Conservation (phyloP, 2,329 filamentous ascomycete species). For the Cladophialophora immunda region DNA sequence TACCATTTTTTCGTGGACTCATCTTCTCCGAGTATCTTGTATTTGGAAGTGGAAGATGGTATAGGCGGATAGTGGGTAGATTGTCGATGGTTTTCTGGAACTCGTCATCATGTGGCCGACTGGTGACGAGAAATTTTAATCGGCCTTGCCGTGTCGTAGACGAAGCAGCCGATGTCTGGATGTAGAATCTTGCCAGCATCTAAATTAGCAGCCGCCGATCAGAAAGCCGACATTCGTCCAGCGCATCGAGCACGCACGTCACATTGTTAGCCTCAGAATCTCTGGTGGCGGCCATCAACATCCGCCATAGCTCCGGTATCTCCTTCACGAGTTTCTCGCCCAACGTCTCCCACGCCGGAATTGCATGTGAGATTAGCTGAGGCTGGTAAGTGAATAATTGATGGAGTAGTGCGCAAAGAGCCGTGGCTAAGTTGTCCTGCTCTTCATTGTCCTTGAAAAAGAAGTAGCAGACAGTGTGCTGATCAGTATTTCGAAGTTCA, state of each 20-base stretch:
- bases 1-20: too few species aligned
- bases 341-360: slow-evolving; percentile 23
- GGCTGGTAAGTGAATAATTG: slow-evolving; percentile 46
- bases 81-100: slow-evolving; percentile 30
- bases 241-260: slow-evolving; percentile 32
- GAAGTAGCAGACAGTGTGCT: slow-evolving; percentile 44
- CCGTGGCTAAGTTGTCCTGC: slow-evolving; percentile 44
- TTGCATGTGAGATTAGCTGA: slow-evolving; percentile 39
- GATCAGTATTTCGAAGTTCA: slow-evolving; percentile 35
- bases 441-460: slow-evolving; percentile 53
- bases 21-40: too few species aligned
- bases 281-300: slow-evolving; percentile 10
- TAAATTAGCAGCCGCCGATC: slow-evolving; percentile 25
- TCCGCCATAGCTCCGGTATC: slow-evolving; percentile 24
- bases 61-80: slow-evolving; percentile 34
- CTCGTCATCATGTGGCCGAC: slow-evolving; percentile 43
- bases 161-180: neutral
- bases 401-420: slow-evolving; percentile 50
- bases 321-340: slow-evolving; percentile 22
- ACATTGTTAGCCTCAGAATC: slow-evolving; percentile 22
- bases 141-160: slow-evolving; percentile 12
- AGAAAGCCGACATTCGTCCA: slow-evolving; percentile 32
- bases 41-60: too few species aligned
- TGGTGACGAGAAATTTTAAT: slow-evolving; percentile 44
- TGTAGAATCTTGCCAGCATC: slow-evolving; percentile 23